Percentiles rank a stretch among this genome's conserved stretches.
Conservation (phyloP, 2,329 filamentous ascomycete genomes). For the Verticillium isaacii region DNA sequence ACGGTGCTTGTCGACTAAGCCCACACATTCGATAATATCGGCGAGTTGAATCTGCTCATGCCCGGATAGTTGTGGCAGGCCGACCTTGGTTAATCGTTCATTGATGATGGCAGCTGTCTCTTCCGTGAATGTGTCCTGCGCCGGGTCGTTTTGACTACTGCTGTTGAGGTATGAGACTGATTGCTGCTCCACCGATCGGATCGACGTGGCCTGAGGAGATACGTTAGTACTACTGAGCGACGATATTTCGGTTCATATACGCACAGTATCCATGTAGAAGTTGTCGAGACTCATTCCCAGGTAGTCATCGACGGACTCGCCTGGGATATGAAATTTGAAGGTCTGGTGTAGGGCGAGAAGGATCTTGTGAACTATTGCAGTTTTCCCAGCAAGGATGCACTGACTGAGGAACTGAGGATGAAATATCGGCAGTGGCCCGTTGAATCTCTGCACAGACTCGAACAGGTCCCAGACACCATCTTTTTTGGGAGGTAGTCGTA, state of each 20-base stretch:
- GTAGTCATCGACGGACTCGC: slow-evolving; percentile 75
- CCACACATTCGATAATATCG: slow-evolving; percentile 79
- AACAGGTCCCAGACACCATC: slow-evolving; percentile 65
- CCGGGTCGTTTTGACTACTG: slow-evolving; percentile 20
- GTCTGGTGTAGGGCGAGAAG: slow-evolving; percentile 68
- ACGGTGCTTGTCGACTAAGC: slow-evolving; percentile 79
- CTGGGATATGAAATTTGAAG: slow-evolving; percentile 78
- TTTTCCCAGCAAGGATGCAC: slow-evolving; percentile 78
- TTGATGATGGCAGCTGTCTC: slow-evolving; percentile 65
- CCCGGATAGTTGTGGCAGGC: slow-evolving; percentile 75
- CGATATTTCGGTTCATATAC: not conserved
- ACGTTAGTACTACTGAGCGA: not conserved
- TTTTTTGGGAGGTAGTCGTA: slow-evolving; percentile 42
- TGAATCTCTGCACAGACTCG: slow-evolving; percentile 75
- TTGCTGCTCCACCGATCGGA: slow-evolving; percentile 20
- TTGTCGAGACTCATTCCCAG: slow-evolving; percentile 60
- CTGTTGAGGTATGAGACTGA: slow-evolving; percentile 32
- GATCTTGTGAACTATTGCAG: slow-evolving; percentile 64
- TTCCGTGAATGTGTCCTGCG: slow-evolving; percentile 60
- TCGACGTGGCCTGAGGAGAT: not conserved
- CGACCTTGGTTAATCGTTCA: slow-evolving; percentile 68
- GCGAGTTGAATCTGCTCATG: slow-evolving; percentile 83
- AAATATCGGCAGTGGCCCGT: slow-evolving; percentile 83
- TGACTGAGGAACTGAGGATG: slow-evolving; percentile 89
- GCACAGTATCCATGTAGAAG: slow-evolving; percentile 39